Percentiles rank a stretch among this genome's conserved stretches.
Evolutionary conservation across 257 asterid species (phyloP).

Genomic region (Plantago ovata): DNA sequence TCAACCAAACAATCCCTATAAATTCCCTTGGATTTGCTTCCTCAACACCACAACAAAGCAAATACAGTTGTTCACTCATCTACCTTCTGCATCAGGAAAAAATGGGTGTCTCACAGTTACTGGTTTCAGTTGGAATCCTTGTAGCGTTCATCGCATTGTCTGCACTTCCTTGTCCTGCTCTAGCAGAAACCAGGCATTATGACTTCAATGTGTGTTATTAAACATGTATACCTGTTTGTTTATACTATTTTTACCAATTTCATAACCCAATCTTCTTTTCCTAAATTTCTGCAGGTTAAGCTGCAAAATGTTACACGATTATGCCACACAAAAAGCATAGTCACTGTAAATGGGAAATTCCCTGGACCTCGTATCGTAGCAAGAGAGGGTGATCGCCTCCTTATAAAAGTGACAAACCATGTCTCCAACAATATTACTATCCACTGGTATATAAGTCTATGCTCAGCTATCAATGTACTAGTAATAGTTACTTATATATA

Average conservation of each 20-base stretch:
- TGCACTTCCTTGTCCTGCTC: constrained; percentile 11
- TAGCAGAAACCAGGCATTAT: constrained; percentile 23
- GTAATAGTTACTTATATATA: not conserved
- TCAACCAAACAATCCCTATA: constrained; percentile 14
- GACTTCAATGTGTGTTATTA: constrained; percentile 20
- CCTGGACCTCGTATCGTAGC: constrained; percentile 63
- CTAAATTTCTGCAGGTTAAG: constrained; percentile 37
- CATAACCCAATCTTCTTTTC: no score
- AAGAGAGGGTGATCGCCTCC: constrained; percentile 63
- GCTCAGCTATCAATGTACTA: not conserved
- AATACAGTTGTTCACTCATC: not conserved
- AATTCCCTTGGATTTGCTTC: constrained; percentile 14
- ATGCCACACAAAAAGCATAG: constrained; percentile 50
- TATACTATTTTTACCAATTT: not conserved
- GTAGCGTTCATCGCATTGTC: constrained; percentile 12
- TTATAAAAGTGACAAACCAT: constrained; percentile 47
- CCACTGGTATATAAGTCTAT: constrained; percentile 46
- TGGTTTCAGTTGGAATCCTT: not conserved
- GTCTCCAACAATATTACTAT: constrained; percentile 57
- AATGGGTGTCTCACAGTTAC: constrained; percentile 15
- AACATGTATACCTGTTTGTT: not conserved
- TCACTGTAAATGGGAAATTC: constrained; percentile 60
- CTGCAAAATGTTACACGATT: constrained; percentile 52
- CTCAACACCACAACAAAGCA: constrained; percentile 3
- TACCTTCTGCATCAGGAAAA: not conserved